Base-by-base conservation (phyloP, 2,329 filamentous ascomycete genomes). In the Cladophialophora yegresii region DNA sequence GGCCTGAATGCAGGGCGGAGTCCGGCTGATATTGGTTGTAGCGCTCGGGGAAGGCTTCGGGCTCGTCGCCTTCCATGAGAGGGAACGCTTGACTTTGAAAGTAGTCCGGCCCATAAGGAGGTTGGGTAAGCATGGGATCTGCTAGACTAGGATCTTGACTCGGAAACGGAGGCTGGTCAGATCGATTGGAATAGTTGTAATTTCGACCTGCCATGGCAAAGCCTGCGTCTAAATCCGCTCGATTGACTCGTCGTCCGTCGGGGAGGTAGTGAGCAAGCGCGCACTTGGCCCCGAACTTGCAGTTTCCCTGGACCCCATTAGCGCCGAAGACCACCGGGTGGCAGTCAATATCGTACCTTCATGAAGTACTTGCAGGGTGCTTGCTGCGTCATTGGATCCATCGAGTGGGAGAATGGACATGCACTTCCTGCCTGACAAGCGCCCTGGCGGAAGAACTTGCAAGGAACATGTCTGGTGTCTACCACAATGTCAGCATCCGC, bases 381-480 rank as follows among this genome's bases (percentile, higher is more conserved):
- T 67, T 90, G 93, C 76, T 97, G 92, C 58, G 90, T 86, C 47
- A 92, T 87, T 32, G 88, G 85, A 75, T 95, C 91, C 69, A 95
- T 87, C 69, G 96, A 93, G 80, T 99, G 95, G 73, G 92, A 91
- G 79, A 98, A 99, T 47, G 95, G 95, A 81, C 95, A 99, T 70
- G 93, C 92, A 76, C 90, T 91, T 72, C 95, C 95, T 63, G 95
- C 95, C 84, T 98, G 93, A 78, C 95, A 99, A 73, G 92, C 88
- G 76, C 93, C 93, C 81, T 96, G 92, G 60, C 92, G 89, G 79
- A 95, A 99, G 89, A 99, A 99, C 84, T 98, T 98, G 89, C 95
- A 99, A 45, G 95, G 95, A 51, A 99, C 95, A 81, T 98, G 95
- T 67, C 93, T 90, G 20, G 95, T 96, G 78, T 96, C 93, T 97